Conservation (phyloP, 2,329 filamentous ascomycete genomes). For the Sporothrix curviconia region DNA sequence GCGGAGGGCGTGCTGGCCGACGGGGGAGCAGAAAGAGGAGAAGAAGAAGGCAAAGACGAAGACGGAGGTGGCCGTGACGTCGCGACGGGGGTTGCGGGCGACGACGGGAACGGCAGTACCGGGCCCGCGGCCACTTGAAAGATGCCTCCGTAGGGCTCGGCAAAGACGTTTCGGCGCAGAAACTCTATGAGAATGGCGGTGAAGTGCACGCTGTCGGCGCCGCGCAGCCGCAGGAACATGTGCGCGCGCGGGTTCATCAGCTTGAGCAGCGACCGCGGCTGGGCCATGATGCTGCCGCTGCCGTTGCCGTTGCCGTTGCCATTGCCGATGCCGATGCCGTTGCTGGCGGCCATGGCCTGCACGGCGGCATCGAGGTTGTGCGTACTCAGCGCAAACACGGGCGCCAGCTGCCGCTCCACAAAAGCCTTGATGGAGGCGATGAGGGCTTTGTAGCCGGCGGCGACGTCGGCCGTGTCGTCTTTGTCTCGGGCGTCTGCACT, state of each 20-base stretch:
- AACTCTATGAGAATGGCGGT: constrained; percentile 3
- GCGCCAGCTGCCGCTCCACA: background rate
- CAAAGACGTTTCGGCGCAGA: background rate
- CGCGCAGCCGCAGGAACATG: background rate
- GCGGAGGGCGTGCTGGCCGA: background rate
- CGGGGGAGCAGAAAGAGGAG: too few species aligned
- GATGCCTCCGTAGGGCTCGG: background rate
- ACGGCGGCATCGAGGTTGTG: background rate
- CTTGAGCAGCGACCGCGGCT: background rate
- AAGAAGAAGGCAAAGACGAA: too few species aligned
- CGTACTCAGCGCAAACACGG: background rate
- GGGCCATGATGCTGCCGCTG: background rate
- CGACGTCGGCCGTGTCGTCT: background rate
- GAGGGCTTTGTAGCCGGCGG: background rate
- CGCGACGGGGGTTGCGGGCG: too few species aligned
- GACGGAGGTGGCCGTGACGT: too few species aligned
- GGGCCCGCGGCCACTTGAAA: background rate
- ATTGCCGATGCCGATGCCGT: background rate
- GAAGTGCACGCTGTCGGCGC: constrained; percentile 1
- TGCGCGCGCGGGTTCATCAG: background rate
- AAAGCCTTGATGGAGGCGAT: background rate
- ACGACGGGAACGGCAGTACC: background rate
- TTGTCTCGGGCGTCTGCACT: background rate
- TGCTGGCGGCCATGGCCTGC: background rate
- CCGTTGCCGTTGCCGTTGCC: background rate